A percentile compares a stretch with the other conserved stretches of the same genome.
Conservation (phyloP, 1,284 basidiomycete species). For the Microbotryum saponariae region DNA sequence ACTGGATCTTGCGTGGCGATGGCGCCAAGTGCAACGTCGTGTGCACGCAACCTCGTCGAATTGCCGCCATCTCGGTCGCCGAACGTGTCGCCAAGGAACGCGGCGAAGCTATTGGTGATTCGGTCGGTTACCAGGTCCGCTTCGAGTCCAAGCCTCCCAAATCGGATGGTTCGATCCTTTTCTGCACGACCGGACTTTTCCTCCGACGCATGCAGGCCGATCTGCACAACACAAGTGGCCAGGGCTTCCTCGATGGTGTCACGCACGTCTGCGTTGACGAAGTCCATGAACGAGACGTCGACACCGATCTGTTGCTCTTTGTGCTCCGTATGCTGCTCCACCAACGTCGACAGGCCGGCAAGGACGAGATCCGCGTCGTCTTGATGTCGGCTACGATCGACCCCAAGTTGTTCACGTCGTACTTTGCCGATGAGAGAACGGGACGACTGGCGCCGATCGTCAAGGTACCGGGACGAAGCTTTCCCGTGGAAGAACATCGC, state of each 20-base stretch:
- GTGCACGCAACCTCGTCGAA: conserved; percentile 85
- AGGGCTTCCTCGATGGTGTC: conserved; percentile 61
- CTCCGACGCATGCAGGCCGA: conserved; percentile 77
- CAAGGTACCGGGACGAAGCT: conserved; percentile 80
- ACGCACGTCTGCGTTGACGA: conserved; percentile 93
- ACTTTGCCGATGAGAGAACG: conserved; percentile 60
- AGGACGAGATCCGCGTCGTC: conserved; percentile 74
- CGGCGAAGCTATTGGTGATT: conserved; percentile 62
- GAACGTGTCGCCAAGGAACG: conserved; percentile 86
- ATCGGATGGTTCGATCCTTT: conserved; percentile 77
- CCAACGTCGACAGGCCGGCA: conserved; percentile 60
- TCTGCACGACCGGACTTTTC: conserved; percentile 91
- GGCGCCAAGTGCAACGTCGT: conserved; percentile 84
- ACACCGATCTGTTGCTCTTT: conserved; percentile 85
- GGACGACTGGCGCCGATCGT: conserved; percentile 65
- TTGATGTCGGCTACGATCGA: conserved; percentile 97
- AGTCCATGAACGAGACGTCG: conserved; percentile 91
- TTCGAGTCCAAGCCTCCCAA: conserved; percentile 78
- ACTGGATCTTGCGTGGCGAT: conserved; percentile 66
- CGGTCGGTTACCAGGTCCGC: conserved; percentile 86
- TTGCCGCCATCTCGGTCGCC: conserved; percentile 89
- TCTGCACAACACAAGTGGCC: conserved; percentile 47
- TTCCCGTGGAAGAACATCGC: conserved; percentile 74
- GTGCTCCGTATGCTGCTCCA: conserved; percentile 78
- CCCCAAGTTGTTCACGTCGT: conserved; percentile 75